Percentiles rank a stretch among this genome's conserved stretches.
phyloP scores from a whole-genome alignment of 208 protist species.

The Leishmania mexicana region DNA sequence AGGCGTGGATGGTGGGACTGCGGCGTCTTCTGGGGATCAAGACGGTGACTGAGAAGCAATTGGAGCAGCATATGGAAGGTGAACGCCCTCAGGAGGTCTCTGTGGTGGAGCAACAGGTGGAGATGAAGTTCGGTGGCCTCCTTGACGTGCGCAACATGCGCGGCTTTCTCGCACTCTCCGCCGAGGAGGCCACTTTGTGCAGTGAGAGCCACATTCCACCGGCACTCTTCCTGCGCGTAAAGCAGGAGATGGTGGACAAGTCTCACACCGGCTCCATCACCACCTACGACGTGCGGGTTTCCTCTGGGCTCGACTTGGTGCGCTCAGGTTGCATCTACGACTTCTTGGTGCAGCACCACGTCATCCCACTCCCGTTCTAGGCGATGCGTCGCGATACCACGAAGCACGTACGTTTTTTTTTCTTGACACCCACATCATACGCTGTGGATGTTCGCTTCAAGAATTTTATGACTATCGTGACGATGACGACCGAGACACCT shows the following conservation, averaged over 20 bases:
- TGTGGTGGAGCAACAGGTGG: constrained; percentile 26
- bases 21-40: constrained; percentile 80
- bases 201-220: constrained; percentile 88
- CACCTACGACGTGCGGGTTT: constrained; percentile 85
- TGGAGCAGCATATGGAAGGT: constrained; percentile 47
- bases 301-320: constrained; percentile 78
- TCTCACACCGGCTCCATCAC: constrained; percentile 68
- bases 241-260: constrained; percentile 85
- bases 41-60: constrained; percentile 56
- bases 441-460: not conserved
- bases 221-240: constrained; percentile 83
- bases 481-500: not conserved
- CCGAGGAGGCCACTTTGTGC: constrained; percentile 83
- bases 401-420: too few relatives aligned
- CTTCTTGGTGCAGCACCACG: constrained; percentile 63
- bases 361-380: constrained; percentile 59
- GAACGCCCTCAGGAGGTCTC: constrained; percentile 8
- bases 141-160: constrained; percentile 87
- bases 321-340: constrained; percentile 79
- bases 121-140: constrained; percentile 82
- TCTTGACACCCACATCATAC: not conserved
- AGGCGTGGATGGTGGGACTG: constrained; percentile 88
- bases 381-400: too few relatives aligned
- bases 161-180: constrained; percentile 71
- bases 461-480: not conserved